Evolutionary conservation across 805 yeast genomes (phyloP), one percentile per base, ranked within the genome.

Genomic region (Ogataea nakhonphanomensis): DNA sequence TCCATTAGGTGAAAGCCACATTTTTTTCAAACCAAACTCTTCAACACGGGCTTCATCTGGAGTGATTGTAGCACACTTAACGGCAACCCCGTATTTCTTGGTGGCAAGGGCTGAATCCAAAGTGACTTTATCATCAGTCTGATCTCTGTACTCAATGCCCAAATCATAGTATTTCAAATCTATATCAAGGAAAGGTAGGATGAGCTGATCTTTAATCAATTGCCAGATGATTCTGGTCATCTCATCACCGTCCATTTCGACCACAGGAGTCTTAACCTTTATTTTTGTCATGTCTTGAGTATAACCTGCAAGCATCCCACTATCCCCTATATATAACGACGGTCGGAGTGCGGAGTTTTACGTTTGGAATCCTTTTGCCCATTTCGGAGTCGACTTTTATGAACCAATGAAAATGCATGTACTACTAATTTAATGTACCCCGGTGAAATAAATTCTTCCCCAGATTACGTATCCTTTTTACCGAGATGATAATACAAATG

Each of bases 1-100:
- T 45, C 98, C 98, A 67, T 91, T 91, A 49, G 98, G 98, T 11
- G 96, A 87, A 45, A 84, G 74, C 97, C 97, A 91, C 98, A 91
- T 91, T 65, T 89, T 84, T 71, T 91, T 89, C 65, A 91, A 75
- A 41, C 76, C 70, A 66, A 88, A 91, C 66, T 91, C 98, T 65
- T 85, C 71, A 38, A 91, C 97, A 58, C 98, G 80, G 34, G 87
- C 93, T 70, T 91, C 98, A 61, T 87, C 95, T 7, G 98, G 97
- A n/a, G 98, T 91, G 64, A 91, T 91, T 37, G 98, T 91, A 43
- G 98, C 98, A 71, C 98, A 91, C 70, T 91, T 91, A 54, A 91
- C 87, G 23, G 95, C 98, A 43, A 91, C 98, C 39, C 87, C 85
- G 64, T 87, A 83, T 65, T 89, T 77, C 64, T 80, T 69, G 53